Base-by-base conservation (phyloP, 495 filamentous ascomycete genomes). In the Annulohypoxylon moriforme region DNA sequence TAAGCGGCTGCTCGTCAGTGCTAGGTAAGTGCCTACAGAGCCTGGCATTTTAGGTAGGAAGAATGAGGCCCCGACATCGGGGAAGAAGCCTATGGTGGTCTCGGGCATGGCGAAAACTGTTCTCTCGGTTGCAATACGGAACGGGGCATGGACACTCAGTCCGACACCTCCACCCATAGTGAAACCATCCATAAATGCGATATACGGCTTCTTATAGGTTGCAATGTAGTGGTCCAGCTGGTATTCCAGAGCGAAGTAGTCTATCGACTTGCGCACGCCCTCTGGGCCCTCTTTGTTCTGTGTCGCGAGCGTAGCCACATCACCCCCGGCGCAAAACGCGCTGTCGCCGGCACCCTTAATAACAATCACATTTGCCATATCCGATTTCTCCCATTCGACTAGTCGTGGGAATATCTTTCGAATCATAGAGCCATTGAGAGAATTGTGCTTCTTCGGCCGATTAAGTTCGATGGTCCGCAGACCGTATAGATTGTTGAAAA, bases 141-240 rank as follows among this genome's bases (percentile, higher is more conserved):
- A 94, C 1, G 96, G 96, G 4, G 96, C 94, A 80, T 99, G 96
- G 46, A 98, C 86, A 80, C 91, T 94, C 53, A 99, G 87, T 3
- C 96, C 96, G 29, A 98, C 96, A 58, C 96, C 96, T 59, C 96
- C 96, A 66, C 96, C 96, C 96, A 99, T 98, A 24, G 96, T 99
- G 76, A 97, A 91, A 62, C 96, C 96, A 76, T 99, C 96, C 90
- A 99, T 94, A 78, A 98, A 92, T 38, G 96, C 94, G 53, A 99
- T 88, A 77, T 94, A 96, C 2, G 96, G 96, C 83, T 97, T 98
- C 25, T 82, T 73, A 83, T 95, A 97, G 53, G 94, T 97, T n/a
- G 96, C 94, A 75, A 99, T 94, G 57, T 93, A 80, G 81, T 99
- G 96, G 81, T 98, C 92, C 58, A 99, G 90, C 76, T 89, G 88